These are phyloP conservation scores for Phytophthora kernoviae DNA, from an alignment of 352 stramenopile genomes.

Conservation along the genomic window DNA sequence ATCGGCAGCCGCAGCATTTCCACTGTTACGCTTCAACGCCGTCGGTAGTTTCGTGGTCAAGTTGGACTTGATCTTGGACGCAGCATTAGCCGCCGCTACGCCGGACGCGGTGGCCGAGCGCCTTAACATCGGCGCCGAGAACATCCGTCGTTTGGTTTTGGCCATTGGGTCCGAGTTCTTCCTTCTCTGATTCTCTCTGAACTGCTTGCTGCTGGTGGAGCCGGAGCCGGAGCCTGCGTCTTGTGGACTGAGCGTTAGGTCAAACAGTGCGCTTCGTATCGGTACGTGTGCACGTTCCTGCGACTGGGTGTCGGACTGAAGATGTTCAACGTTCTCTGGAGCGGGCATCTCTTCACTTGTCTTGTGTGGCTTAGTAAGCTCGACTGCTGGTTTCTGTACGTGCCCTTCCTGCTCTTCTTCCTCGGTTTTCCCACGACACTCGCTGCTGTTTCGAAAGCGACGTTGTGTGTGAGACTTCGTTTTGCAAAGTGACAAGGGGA, in stretches of 20 bases:
- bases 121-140: slow-evolving; percentile 39
- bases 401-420: slow-evolving; percentile 42
- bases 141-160: slow-evolving; percentile 44
- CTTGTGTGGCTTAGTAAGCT: not conserved
- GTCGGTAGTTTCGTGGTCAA: slow-evolving; percentile 38
- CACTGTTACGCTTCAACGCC: slow-evolving; percentile 25
- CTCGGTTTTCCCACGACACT: slow-evolving; percentile 17
- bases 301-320: slow-evolving; percentile 2
- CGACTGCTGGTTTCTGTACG: slow-evolving; percentile 28
- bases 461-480: not conserved
- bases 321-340: not conserved
- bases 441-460: slow-evolving; percentile 13
- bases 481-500: not conserved
- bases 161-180: slow-evolving; percentile 18
- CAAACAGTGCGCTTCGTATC: slow-evolving; percentile 5
- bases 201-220: not conserved
- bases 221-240: slow-evolving; percentile 4
- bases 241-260: slow-evolving; percentile 23
- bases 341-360: not conserved
- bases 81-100: slow-evolving; percentile 33
- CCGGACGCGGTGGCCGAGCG: slow-evolving; percentile 46
- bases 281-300: not conserved
- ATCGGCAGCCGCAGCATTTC: not conserved
- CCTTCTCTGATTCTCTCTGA: slow-evolving; percentile 7
- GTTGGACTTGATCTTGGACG: slow-evolving; percentile 37